Percentiles rank a stretch among this genome's conserved stretches.
These are phyloP conservation scores for Backusella australiensis DNA, from an alignment of 192 early-diverging fungal genomes.

Conservation along the genomic window DNA sequence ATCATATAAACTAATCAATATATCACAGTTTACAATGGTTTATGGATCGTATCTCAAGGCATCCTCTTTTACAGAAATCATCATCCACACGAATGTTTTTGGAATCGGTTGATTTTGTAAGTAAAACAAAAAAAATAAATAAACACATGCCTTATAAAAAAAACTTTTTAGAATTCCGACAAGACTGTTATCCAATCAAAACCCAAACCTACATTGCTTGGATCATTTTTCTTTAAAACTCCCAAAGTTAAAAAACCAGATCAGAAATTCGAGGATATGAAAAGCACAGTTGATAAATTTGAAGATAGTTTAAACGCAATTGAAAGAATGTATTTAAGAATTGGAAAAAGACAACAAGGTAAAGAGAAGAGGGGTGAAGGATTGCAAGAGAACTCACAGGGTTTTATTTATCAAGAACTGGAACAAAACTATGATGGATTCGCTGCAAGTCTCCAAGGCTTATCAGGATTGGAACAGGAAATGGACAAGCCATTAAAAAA, in stretches of 20 bases:
- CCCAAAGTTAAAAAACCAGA: conserved; percentile 87
- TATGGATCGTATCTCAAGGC: conserved; percentile 73
- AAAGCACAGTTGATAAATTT: conserved; percentile 75
- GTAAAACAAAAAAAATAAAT: conserved; percentile 1
- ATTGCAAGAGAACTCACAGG: neutral
- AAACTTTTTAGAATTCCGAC: neutral
- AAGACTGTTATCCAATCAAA: conserved; percentile 2
- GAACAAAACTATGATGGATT: conserved; percentile 76
- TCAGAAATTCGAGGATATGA: conserved; percentile 78
- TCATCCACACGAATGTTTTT: conserved; percentile 75
- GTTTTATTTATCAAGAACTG: conserved; percentile 46
- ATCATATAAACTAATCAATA: neutral
- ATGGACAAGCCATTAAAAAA: conserved; percentile 69
- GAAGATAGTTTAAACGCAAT: conserved; percentile 81
- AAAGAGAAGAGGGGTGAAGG: neutral
- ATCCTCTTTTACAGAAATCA: conserved; percentile 75
- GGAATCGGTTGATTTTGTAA: conserved; percentile 75
- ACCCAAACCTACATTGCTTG: conserved; percentile 29
- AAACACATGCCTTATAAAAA: neutral
- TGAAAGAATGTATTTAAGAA: conserved; percentile 74
- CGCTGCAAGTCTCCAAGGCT: conserved; percentile 62
- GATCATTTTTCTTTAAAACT: conserved; percentile 85
- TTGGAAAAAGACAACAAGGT: conserved; percentile 69
- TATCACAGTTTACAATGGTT: conserved; percentile 74
- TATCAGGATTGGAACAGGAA: conserved; percentile 83